A percentile compares a stretch with the other conserved stretches of the same genome.
Conservation (phyloP, 2,329 filamentous ascomycete species). For the Hypoxylon sp. region DNA sequence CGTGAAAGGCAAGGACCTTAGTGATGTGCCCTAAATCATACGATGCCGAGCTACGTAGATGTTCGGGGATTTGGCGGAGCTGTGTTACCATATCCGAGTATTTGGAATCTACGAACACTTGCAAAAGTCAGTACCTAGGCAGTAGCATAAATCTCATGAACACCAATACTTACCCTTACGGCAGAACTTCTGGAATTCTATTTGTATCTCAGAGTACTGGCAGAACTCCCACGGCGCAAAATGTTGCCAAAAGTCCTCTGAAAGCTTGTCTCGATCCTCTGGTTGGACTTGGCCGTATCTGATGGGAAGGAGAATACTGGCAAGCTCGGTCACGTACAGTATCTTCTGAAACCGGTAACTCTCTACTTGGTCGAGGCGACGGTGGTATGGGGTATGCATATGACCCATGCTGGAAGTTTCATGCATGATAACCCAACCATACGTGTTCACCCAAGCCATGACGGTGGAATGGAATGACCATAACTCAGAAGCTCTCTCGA, state of each 20-base stretch:
- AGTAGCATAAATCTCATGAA: not conserved
- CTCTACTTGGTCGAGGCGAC: not conserved
- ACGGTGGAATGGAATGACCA: constrained; percentile 7
- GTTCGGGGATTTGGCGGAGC: not conserved
- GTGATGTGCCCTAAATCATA: not conserved
- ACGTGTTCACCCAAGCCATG: not conserved
- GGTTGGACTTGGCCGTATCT: not conserved
- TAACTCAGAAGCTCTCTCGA: not conserved
- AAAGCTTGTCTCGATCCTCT: not conserved
- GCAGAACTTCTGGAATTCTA: not conserved
- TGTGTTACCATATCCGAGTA: not conserved
- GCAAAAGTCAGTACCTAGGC: not conserved
- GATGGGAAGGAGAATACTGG: constrained; percentile 20
- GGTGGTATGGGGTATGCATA: not conserved
- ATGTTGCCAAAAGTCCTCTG: constrained; percentile 8
- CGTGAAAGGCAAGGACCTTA: constrained; percentile 2
- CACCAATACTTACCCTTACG: not conserved
- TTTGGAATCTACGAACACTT: not conserved
- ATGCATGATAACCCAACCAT: not conserved
- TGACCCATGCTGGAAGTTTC: too few species aligned
- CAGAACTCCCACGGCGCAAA: constrained; percentile 24
- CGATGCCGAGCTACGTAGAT: not conserved
- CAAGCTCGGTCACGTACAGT: constrained; percentile 19
- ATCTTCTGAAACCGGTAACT: not conserved
- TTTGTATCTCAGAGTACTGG: constrained; percentile 10